phyloP scores from a whole-genome alignment of 129 eudicot genomes.

The Erigeron canadensis region DNA sequence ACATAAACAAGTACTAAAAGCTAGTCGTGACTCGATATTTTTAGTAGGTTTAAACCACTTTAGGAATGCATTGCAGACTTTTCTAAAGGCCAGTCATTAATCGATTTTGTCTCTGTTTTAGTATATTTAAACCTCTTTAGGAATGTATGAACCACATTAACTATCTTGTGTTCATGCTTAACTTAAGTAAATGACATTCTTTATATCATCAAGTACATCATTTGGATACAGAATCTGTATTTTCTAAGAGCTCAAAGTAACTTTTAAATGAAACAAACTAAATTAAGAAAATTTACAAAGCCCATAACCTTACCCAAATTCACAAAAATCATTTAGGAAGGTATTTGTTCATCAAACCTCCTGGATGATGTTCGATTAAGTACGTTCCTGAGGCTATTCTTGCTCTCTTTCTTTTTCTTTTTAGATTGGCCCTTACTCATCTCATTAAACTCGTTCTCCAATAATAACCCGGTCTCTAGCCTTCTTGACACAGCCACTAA shows the following conservation, averaged over 20 bases:
- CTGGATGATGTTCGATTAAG: constrained; percentile 45
- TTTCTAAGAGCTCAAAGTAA: constrained; percentile 1
- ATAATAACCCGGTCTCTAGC: constrained; percentile 49
- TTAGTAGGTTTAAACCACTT: neutral
- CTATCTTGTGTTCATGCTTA: neutral
- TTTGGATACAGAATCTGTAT: neutral
- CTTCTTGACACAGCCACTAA: constrained; percentile 55
- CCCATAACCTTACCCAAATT: constrained; percentile 18
- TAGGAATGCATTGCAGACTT: neutral
- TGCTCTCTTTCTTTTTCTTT: constrained; percentile 56
- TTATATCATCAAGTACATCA: neutral
- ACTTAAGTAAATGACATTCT: neutral
- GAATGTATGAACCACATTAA: neutral
- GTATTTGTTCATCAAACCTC: constrained; percentile 38
- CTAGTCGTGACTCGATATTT: neutral
- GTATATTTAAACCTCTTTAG: neutral
- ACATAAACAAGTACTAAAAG: neutral
- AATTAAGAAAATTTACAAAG: neutral
- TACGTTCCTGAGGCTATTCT: constrained; percentile 63
- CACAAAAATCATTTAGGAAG: constrained; percentile 19
- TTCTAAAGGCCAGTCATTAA: no score
- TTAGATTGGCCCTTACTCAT: constrained; percentile 20
- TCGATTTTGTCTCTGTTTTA: no score
- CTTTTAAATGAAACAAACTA: constrained; percentile 1
- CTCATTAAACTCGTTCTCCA: constrained; percentile 40